phyloP scores from a whole-genome alignment of 2,329 filamentous ascomycete genomes.

The Colletotrichum sp. region DNA sequence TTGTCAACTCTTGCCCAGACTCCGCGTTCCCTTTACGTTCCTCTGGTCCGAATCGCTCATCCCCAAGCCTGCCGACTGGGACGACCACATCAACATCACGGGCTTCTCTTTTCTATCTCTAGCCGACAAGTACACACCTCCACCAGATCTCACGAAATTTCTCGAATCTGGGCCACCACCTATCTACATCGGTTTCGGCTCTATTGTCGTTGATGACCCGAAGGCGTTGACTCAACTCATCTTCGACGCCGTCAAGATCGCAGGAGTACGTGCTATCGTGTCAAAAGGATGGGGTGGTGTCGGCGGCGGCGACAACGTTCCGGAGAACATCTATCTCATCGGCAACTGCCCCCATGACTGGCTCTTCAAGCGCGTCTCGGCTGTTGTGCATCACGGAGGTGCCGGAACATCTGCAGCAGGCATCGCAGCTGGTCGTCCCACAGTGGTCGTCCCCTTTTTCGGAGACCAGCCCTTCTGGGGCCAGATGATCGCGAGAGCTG shows the following conservation, averaged over 20 bases:
- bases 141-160: slow-evolving; percentile 58
- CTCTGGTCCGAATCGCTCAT: slow-evolving; percentile 73
- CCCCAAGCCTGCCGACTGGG: slow-evolving; percentile 70
- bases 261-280: slow-evolving; percentile 65
- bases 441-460: slow-evolving; percentile 72
- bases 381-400: slow-evolving; percentile 69
- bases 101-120: slow-evolving; percentile 68
- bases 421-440: slow-evolving; percentile 63
- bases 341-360: slow-evolving; percentile 72
- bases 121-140: slow-evolving; percentile 57
- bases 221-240: slow-evolving; percentile 62
- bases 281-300: slow-evolving; percentile 71
- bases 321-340: slow-evolving; percentile 62
- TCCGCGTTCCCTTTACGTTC: slow-evolving; percentile 72
- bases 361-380: slow-evolving; percentile 64
- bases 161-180: slow-evolving; percentile 62
- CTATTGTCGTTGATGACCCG: slow-evolving; percentile 69
- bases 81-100: slow-evolving; percentile 60
- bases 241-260: slow-evolving; percentile 60
- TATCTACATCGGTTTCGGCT: slow-evolving; percentile 71
- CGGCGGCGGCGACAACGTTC: slow-evolving; percentile 54
- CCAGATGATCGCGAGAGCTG: slow-evolving; percentile 64
- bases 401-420: slow-evolving; percentile 71
- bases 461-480: slow-evolving; percentile 74
- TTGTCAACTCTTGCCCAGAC: slow-evolving; percentile 65